phyloP scores from a whole-genome alignment of 257 asterid genomes.

The Fraxinus pennsylvanica region DNA sequence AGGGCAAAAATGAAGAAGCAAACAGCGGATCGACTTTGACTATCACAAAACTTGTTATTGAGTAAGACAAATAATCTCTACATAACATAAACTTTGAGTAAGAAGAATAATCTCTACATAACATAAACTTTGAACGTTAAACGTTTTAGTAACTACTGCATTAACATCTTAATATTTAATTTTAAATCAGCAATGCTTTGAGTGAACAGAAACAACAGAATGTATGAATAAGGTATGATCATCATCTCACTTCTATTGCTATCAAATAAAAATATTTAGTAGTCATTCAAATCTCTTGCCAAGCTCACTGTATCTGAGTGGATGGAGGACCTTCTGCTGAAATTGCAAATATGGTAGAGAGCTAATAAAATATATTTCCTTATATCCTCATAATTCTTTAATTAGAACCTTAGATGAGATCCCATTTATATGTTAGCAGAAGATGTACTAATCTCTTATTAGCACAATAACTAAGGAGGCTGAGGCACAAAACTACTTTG shows the following conservation, averaged over 20 bases:
- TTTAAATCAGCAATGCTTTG: not conserved
- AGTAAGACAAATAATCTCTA: not conserved
- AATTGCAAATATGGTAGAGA: not conserved
- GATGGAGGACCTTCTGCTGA: not conserved
- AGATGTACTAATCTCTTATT: not conserved
- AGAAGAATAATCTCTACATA: not conserved
- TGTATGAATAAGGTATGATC: not conserved
- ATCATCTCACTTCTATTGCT: not conserved
- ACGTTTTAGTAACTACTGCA: not conserved
- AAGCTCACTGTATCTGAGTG: not conserved
- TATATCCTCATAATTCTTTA: not conserved
- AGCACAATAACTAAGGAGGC: not conserved
- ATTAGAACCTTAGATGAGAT: not conserved
- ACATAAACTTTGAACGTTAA: not conserved
- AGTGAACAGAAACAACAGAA: not conserved
- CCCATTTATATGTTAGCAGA: not conserved
- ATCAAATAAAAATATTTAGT: too few species aligned
- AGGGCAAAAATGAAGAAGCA: constrained; percentile 11
- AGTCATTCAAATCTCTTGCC: not conserved
- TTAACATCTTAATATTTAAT: not conserved
- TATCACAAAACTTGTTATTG: not conserved
- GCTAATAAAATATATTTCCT: not conserved
- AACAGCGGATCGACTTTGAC: constrained; percentile 6
- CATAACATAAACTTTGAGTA: not conserved
- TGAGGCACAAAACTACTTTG: not conserved